Evolutionary conservation across 2,329 filamentous ascomycete species (phyloP).

Genomic region (Monosporascus sp.): DNA sequence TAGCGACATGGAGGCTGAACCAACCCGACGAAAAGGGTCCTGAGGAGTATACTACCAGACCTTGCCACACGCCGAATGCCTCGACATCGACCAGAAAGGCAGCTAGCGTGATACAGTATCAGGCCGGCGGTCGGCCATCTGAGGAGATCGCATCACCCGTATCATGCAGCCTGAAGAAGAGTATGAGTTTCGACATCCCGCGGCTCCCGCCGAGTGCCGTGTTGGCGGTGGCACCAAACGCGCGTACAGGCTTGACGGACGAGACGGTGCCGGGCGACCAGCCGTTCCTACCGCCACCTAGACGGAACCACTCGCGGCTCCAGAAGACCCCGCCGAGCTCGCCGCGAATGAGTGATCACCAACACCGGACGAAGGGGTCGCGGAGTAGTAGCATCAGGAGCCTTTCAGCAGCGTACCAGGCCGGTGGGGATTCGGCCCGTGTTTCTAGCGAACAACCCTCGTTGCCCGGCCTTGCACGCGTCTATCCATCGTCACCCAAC

Average conservation of each 20-base stretch:
- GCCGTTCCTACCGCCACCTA: constrained; percentile 50
- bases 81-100: constrained; percentile 39
- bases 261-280: constrained; percentile 55
- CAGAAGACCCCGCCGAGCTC: constrained; percentile 40
- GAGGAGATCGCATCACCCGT: constrained; percentile 27
- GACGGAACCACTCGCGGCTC: constrained; percentile 48
- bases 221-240: constrained; percentile 55
- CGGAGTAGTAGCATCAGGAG: constrained; percentile 42
- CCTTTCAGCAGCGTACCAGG: constrained; percentile 36
- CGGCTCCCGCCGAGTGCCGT: constrained; percentile 43
- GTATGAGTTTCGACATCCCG: constrained; percentile 37
- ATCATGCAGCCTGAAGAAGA: constrained; percentile 32
- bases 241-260: constrained; percentile 58
- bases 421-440: constrained; percentile 29
- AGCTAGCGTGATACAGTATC: constrained; percentile 51
- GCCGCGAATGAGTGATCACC: constrained; percentile 24
- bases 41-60: constrained; percentile 16
- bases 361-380: constrained; percentile 36
- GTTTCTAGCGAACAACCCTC: constrained; percentile 27
- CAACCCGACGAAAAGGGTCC: constrained; percentile 26
- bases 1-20: constrained; percentile 55
- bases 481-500: constrained; percentile 39
- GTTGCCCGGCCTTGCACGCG: constrained; percentile 29
- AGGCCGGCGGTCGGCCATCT: constrained; percentile 27
- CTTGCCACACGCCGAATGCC: constrained; percentile 28